Percentiles rank a stretch among this genome's conserved stretches.
phyloP scores from a whole-genome alignment of 768 basidiomycete genomes.

The Mycena rebaudengoi region DNA sequence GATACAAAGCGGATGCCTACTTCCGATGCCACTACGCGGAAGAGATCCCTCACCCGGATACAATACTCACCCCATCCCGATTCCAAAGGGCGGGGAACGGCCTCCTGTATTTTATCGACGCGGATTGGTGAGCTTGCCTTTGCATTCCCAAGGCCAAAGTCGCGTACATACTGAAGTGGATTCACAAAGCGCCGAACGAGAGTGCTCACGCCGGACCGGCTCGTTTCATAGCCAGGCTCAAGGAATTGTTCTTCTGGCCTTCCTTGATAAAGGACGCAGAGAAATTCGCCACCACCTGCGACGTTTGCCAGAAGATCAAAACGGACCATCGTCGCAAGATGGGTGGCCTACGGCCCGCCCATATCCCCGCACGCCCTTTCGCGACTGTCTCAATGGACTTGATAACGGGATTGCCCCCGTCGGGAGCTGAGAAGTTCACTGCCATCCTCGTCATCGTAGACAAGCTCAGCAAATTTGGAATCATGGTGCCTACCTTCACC shows the following conservation, averaged over 20 bases:
- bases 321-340: not conserved
- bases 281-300: not conserved
- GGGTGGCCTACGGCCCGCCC: not conserved
- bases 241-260: conserved; percentile 3
- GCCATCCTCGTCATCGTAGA: conserved; percentile 37
- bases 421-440: conserved; percentile 28
- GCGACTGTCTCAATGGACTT: not conserved
- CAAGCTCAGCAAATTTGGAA: conserved; percentile 41
- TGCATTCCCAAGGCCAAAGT: conserved; percentile 20
- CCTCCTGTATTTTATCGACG: conserved; percentile 11
- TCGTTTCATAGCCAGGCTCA: not conserved
- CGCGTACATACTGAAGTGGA: conserved; percentile 9
- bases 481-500: conserved; percentile 39
- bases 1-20: not conserved
- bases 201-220: not conserved
- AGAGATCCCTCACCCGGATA: not conserved
- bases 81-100: conserved; percentile 8
- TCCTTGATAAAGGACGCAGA: not conserved
- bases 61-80: not conserved
- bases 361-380: not conserved
- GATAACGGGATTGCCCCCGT: conserved; percentile 3
- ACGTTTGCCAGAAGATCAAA: conserved; percentile 11
- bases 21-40: not conserved
- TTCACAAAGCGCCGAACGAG: not conserved
- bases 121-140: not conserved